Conservation (phyloP, 768 basidiomycete species). For the Pilatotrama ljubarskyi region DNA sequence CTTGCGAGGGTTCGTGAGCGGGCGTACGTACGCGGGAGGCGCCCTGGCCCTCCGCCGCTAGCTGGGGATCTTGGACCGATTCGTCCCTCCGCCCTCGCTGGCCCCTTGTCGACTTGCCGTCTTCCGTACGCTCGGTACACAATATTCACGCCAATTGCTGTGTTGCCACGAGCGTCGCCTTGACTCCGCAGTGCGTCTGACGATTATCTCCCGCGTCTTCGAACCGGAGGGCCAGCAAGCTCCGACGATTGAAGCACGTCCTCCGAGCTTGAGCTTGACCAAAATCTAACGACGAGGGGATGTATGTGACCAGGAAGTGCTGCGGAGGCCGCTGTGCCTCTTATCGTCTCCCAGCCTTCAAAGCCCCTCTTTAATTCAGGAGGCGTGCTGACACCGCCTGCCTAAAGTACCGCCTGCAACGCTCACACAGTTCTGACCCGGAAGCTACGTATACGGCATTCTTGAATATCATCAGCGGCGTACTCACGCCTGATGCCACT, state of each 20-base stretch:
- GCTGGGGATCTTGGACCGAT: not conserved
- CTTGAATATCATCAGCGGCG: not conserved
- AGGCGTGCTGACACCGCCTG: too few species aligned
- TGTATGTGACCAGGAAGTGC: too few species aligned
- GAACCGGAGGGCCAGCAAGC: too few species aligned
- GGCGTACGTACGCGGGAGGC: slow-evolving; percentile 9
- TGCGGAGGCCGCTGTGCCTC: too few species aligned
- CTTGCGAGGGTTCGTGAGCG: slow-evolving; percentile 13
- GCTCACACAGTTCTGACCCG: not conserved
- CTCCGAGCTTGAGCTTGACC: too few species aligned
- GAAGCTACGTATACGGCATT: too few species aligned
- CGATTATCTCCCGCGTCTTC: not conserved
- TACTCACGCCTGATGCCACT: not conserved
- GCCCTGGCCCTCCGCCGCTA: not conserved
- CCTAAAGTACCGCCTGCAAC: not conserved
- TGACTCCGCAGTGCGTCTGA: not conserved
- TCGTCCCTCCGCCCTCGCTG: not conserved
- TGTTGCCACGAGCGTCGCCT: slow-evolving; percentile 15
- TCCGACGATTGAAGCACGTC: too few species aligned
- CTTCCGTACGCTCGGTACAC: not conserved
- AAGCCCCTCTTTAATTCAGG: too few species aligned
- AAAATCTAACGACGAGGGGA: too few species aligned
- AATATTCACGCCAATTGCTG: not conserved
- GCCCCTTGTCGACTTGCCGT: not conserved
- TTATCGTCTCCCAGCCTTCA: too few species aligned